Evolutionary conservation across 1,139 yeast genomes (phyloP).

Genomic region (Candida tunisiensis): DNA sequence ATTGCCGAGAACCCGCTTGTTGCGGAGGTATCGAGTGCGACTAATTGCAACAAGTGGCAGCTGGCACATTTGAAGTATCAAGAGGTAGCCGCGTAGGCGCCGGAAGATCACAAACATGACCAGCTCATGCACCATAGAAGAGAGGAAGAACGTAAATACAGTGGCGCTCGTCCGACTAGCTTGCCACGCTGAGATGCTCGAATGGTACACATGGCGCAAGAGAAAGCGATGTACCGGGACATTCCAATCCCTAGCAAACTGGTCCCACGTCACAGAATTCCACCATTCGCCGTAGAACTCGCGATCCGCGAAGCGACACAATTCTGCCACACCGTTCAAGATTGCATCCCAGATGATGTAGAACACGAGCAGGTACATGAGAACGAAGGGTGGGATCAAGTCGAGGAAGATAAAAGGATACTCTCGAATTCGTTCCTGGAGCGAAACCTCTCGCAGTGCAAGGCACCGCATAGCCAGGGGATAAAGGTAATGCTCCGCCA

Average conservation of each 20-base stretch:
- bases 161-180: conserved; percentile 56
- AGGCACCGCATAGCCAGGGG: conserved; percentile 56
- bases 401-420: conserved; percentile 56
- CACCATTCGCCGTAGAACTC: conserved; percentile 96
- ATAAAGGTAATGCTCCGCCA: conserved; percentile 65
- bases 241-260: conserved; percentile 90
- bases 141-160: conserved; percentile 49
- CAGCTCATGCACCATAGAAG: conserved; percentile 75
- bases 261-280: conserved; percentile 91
- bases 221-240: conserved; percentile 86
- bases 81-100: conserved; percentile 61
- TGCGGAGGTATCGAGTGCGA: conserved; percentile 29
- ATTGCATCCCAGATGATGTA: conserved; percentile 93
- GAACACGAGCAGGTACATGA: conserved; percentile 63
- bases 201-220: conserved; percentile 85
- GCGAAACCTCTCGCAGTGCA: conserved; percentile 29
- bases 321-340: conserved; percentile 74
- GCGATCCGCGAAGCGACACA: conserved; percentile 74
- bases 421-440: conserved; percentile 27
- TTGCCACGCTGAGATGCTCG: conserved; percentile 63
- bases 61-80: conserved; percentile 71
- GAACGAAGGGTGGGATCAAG: conserved; percentile 60
- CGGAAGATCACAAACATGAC: conserved; percentile 85
- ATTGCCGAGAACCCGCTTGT: conserved; percentile 52
- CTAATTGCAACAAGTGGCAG: conserved; percentile 24